These are phyloP conservation scores for barrel medic (Medicago truncatula) DNA, from an alignment of 306 rosid species.

Conservation along the genomic window MtrunA17r5.0-ANR NC_053047.1:4911001-4911500, in stretches of 20 bases:
- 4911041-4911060: background rate
- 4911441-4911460: background rate
- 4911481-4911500: background rate
- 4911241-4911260: conserved; percentile 85
- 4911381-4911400: conserved; percentile 24
- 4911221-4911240: conserved; percentile 52
- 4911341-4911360: conserved; percentile 43
- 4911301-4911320: conserved; percentile 43
- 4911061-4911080: background rate
- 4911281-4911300: conserved; percentile 62
- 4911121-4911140: no score
- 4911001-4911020: no score
- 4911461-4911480: background rate
- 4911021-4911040: background rate
- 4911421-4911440: conserved; percentile 11
- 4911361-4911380: conserved; percentile 59
- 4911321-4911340: conserved; percentile 43
- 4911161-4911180: background rate
- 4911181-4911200: background rate
- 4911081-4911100: background rate
- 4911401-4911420: no score
- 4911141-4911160: background rate
- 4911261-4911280: conserved; percentile 77
- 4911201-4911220: background rate
- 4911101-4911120: background rate